Conservation (phyloP, 2,329 filamentous ascomycete genomes). For the Nakataea oryzae region DNA sequence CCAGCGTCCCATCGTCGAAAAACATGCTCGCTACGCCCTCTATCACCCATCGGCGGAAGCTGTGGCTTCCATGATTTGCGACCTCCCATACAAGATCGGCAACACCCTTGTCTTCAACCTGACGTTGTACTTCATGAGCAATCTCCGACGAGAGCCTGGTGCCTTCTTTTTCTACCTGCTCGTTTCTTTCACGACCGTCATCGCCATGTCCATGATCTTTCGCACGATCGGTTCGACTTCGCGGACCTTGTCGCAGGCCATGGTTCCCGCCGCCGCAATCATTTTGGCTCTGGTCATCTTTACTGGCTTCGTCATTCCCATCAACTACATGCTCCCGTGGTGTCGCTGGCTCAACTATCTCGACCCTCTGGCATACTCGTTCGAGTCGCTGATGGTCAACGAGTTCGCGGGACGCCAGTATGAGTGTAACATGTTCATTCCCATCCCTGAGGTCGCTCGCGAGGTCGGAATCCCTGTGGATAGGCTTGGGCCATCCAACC, state of each 20-base stretch:
- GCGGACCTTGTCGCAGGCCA: conserved; percentile 33
- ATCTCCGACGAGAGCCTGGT: conserved; percentile 35
- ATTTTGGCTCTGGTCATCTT: conserved; percentile 37
- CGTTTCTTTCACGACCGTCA: conserved; percentile 45
- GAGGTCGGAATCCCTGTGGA: conserved; percentile 13
- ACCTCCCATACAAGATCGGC: conserved; percentile 23
- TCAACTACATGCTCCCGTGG: conserved; percentile 57
- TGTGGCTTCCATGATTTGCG: conserved; percentile 75
- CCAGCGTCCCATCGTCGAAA: conserved; percentile 86
- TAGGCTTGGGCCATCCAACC: background rate
- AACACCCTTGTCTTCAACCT: conserved; percentile 24
- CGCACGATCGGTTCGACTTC: conserved; percentile 40
- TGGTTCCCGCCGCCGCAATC: conserved; percentile 22
- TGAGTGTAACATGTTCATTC: conserved; percentile 41
- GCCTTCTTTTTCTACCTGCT: conserved; percentile 58
- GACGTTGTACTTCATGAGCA: conserved; percentile 29
- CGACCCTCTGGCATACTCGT: conserved; percentile 61
- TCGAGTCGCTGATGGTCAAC: conserved; percentile 63
- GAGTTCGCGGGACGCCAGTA: conserved; percentile 54
- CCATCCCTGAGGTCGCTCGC: conserved; percentile 18
- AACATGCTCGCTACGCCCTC: conserved; percentile 75
- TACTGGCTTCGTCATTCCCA: conserved; percentile 38
- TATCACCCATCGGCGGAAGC: conserved; percentile 88
- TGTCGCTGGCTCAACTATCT: conserved; percentile 65
- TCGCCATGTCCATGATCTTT: conserved; percentile 60